These are phyloP conservation scores for Hordeum marinum DNA, from an alignment of 176 grass and related monocot species.

Conservation along the genomic window DNA sequence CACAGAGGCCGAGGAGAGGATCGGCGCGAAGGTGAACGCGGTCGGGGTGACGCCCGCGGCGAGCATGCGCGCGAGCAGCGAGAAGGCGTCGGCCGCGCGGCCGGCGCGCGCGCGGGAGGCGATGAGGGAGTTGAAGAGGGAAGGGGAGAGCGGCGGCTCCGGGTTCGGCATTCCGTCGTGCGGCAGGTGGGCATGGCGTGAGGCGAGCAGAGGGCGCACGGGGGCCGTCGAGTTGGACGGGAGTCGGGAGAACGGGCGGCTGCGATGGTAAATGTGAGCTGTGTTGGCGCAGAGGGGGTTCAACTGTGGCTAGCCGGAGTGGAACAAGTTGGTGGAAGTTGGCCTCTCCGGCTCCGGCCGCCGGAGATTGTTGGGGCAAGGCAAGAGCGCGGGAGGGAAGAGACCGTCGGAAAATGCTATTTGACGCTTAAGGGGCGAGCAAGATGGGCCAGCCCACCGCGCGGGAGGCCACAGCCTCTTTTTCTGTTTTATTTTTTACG, in stretches of 20 bases:
- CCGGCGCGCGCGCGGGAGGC: slow-evolving; percentile 31
- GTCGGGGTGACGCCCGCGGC: slow-evolving; percentile 44
- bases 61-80: slow-evolving; percentile 55
- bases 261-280: neutral
- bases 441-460: too few species aligned
- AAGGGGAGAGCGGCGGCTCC: neutral
- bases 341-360: neutral
- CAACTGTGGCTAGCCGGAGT: neutral
- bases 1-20: slow-evolving; percentile 43
- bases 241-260: neutral
- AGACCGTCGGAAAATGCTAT: too few species aligned
- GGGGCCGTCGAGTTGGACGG: neutral
- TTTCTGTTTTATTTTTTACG: too few species aligned
- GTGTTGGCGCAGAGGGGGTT: neutral
- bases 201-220: neutral
- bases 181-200: slow-evolving; percentile 24
- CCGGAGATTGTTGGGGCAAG: too few species aligned
- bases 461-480: too few species aligned
- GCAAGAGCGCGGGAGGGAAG: too few species aligned
- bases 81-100: slow-evolving; percentile 32
- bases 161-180: slow-evolving; percentile 45
- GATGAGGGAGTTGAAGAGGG: slow-evolving; percentile 64
- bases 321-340: neutral
- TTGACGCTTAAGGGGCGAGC: too few species aligned
- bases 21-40: slow-evolving; percentile 59